Conservation (phyloP, 192 early-diverging fungal species). For the Coemansia sp. region DNA sequence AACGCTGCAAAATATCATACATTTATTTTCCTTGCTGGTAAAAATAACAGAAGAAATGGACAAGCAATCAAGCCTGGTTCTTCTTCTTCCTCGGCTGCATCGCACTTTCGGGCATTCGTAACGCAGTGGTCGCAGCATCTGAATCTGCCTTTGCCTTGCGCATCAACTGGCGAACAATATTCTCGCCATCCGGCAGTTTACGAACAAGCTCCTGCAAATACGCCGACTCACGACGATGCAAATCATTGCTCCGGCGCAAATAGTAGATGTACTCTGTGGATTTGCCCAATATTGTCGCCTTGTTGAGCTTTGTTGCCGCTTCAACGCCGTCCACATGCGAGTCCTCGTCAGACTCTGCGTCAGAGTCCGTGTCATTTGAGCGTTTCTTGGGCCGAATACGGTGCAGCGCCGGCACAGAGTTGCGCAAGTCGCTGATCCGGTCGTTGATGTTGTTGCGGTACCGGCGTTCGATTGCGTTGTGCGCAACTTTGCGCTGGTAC, state of each 20-base stretch:
- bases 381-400: constrained; percentile 38
- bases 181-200: constrained; percentile 32
- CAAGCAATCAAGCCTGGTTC: not conserved
- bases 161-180: constrained; percentile 17
- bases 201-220: constrained; percentile 39
- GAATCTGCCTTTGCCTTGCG: constrained; percentile 35
- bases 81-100: constrained; percentile 25
- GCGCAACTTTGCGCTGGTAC: constrained; percentile 85
- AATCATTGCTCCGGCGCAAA: constrained; percentile 44
- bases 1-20: not conserved
- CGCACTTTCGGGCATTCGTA: constrained; percentile 31
- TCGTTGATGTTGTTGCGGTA: constrained; percentile 99
- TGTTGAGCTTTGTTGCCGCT: constrained; percentile 86
- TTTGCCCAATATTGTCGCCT: constrained; percentile 89
- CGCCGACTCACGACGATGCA: constrained; percentile 37
- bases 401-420: constrained; percentile 81
- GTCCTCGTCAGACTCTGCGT: constrained; percentile 42
- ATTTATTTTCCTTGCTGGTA: not conserved
- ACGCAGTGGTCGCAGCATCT: constrained; percentile 18
- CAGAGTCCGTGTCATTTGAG: constrained; percentile 49
- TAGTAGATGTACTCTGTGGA: constrained; percentile 88
- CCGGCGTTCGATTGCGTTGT: constrained; percentile 92
- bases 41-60: not conserved
- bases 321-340: constrained; percentile 76
- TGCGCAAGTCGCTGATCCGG: constrained; percentile 83